Conservation (phyloP, 192 early-diverging fungal genomes). For the Backusella morwellensis region DNA sequence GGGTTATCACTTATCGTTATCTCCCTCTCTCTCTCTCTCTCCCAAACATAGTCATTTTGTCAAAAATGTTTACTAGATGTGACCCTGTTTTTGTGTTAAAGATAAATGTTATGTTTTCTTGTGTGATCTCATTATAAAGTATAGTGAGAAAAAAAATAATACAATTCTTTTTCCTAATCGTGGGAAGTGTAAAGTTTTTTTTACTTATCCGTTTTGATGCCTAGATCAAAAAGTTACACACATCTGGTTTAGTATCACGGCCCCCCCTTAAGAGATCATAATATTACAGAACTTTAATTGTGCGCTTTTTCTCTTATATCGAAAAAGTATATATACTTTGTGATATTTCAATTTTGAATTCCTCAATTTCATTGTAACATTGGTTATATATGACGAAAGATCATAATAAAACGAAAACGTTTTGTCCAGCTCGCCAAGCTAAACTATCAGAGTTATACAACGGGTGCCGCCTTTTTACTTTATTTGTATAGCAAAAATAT, state of each 20-base stretch:
- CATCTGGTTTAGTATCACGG: background rate
- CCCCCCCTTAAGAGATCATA: background rate
- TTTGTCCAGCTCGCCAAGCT: background rate
- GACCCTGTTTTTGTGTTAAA: background rate
- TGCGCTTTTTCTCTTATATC: background rate
- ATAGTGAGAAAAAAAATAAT: background rate
- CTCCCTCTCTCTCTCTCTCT: background rate
- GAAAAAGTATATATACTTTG: background rate
- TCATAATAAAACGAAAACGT: background rate
- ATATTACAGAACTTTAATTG: background rate
- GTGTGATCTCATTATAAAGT: background rate
- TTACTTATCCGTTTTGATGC: background rate
- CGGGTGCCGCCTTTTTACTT: background rate
- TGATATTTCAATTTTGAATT: background rate
- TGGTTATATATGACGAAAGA: no score
- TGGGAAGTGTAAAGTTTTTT: background rate
- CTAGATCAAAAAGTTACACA: slow-evolving; percentile 1
- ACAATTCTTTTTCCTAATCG: background rate
- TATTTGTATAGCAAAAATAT: background rate
- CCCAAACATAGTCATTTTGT: background rate
- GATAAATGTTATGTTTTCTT: background rate
- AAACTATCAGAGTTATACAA: background rate
- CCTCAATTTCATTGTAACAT: background rate
- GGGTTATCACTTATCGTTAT: background rate
- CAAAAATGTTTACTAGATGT: background rate